phyloP scores from a whole-genome alignment of 177 flowering plant genomes.

The Vitis hybrid region DNA sequence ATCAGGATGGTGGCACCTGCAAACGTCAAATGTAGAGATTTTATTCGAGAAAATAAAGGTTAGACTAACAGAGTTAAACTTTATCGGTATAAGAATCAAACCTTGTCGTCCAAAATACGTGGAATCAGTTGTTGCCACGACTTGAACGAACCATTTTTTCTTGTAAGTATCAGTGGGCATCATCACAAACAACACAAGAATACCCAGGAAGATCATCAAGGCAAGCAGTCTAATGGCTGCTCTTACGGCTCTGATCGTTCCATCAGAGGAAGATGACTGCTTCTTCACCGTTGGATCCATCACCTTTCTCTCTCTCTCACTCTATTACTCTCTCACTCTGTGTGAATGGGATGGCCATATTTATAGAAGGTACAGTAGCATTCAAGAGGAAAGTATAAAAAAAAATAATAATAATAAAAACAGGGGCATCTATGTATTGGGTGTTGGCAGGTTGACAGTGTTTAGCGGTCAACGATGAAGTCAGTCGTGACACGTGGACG shows the following conservation, averaged over 20 bases:
- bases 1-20: constrained; percentile 42
- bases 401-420: no score
- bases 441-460: no score
- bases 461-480: no score
- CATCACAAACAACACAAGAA: constrained; percentile 35
- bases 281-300: neutral
- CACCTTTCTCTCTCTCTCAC: constrained; percentile 3
- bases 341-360: no score
- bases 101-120: constrained; percentile 63
- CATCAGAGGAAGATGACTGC: neutral
- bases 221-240: constrained; percentile 13
- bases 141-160: constrained; percentile 27
- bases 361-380: no score
- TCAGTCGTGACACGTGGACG: no score
- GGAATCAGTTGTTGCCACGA: constrained; percentile 25
- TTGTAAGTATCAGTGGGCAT: constrained; percentile 38
- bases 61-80: neutral
- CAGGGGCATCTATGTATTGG: no score
- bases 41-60: no score
- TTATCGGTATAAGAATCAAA: neutral
- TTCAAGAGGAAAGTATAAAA: no score
- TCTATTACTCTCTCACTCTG: constrained; percentile 1
- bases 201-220: constrained; percentile 24
- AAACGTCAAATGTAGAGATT: neutral
- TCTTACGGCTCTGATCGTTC: constrained; percentile 5